Percentiles rank a stretch among this genome's conserved stretches.
These are phyloP conservation scores for Metschnikowia borealis DNA, from an alignment of 805 yeast genomes.

Conservation along the genomic window DNA sequence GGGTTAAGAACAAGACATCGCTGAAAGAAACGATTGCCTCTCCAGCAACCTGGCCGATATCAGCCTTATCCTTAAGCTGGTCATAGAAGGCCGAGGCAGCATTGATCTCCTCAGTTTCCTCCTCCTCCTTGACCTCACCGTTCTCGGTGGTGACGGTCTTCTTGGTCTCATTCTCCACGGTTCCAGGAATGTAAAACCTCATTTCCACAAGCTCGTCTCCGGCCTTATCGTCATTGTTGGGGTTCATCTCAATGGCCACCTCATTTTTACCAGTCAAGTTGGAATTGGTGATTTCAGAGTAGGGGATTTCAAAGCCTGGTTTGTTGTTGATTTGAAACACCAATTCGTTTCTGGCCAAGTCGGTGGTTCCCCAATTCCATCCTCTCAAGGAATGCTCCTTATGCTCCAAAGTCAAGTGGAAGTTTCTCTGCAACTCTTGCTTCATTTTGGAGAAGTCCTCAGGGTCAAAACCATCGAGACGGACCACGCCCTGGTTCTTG, in stretches of 20 bases:
- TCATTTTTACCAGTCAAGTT: conserved; percentile 90
- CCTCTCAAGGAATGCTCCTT: conserved; percentile 93
- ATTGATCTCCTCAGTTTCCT: conserved; percentile 46
- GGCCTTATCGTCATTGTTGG: conserved; percentile 57
- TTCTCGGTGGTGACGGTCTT: conserved; percentile 26
- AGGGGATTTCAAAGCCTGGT: conserved; percentile 91
- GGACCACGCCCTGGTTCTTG: conserved; percentile 77
- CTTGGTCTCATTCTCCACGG: conserved; percentile 49
- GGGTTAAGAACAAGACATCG: conserved; percentile 88
- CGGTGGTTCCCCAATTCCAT: conserved; percentile 98
- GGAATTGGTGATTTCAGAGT: conserved; percentile 71
- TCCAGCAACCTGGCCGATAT: conserved; percentile 90
- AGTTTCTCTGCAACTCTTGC: conserved; percentile 76
- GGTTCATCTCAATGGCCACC: conserved; percentile 82
- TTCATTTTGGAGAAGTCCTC: conserved; percentile 80
- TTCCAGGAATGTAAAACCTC: conserved; percentile 92
- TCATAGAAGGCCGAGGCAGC: conserved; percentile 88
- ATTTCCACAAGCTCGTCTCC: conserved; percentile 97
- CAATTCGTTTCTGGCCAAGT: conserved; percentile 87
- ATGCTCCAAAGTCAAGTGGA: conserved; percentile 68
- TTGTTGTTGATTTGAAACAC: conserved; percentile 80
- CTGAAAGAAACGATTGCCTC: conserved; percentile 91
- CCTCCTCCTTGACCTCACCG: conserved; percentile 31
- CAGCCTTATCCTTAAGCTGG: conserved; percentile 86
- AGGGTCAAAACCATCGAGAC: conserved; percentile 86